Base-by-base conservation (phyloP, 1,284 basidiomycete species). In the Filobasidium uniguttulatum region DNA sequence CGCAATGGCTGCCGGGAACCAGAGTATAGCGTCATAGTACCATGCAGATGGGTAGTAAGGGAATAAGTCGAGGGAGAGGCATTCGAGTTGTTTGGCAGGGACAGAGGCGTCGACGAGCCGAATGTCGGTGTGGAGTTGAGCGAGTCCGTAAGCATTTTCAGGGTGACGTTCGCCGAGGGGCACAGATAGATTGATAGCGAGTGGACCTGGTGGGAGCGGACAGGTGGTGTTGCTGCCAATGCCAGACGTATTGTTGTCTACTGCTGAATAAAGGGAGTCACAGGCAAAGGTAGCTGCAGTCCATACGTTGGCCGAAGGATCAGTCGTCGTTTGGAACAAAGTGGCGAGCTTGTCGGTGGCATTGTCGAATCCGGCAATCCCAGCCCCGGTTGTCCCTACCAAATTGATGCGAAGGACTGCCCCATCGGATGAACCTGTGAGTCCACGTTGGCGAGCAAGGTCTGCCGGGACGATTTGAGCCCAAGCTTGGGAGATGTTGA, bases 81-180 rank as follows among this genome's bases (percentile, higher is more conserved):
- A 98, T 1, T 87, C 72, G 28, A 96, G 75, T 57, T 89, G 84
- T 30, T 67, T 77, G 65, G 69, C 79, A 62, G 70, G 77, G 8
- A 60, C 59, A 17, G 72, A 80, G 0, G 88, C 82, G 69, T 98
- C 93, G 35, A 94, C 83, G 15, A 90, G 82, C 35, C 85, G 81
- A 28, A 98, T 71, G 25, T 81, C 79, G 1, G 90, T 94, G 57
- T 78, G 78, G 45, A 93, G 74, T 1, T 89, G 91, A 6, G 83
- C 83, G 31, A 96, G 73, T 19, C 80, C 78, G 63, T 85, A 85
- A 48, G 77, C 73, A 37, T 74, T 64, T n/a, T n/a, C n/a, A n/a
- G n/a, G n/a, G n/a, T n/a, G n/a, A n/a, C n/a, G n/a, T 15, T 43
- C 48, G 41, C 76, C 75, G 62, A 88, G 78, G 0, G 82, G 83